phyloP scores from a whole-genome alignment of 495 filamentous ascomycete species.

The Halenospora varia region DNA sequence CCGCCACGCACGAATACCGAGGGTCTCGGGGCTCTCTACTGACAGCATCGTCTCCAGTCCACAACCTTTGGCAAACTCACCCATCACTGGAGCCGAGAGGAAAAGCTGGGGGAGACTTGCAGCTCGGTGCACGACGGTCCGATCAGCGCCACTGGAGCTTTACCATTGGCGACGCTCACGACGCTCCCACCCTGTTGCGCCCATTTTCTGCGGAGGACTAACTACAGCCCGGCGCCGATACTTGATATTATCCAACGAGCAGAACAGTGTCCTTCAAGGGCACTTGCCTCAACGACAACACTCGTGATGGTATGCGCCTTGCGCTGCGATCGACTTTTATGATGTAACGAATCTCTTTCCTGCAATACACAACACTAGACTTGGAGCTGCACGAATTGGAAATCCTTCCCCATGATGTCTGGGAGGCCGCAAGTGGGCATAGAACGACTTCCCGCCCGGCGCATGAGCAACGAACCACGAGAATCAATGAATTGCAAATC shows the following conservation, averaged over 20 bases:
- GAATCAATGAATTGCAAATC: conserved; percentile 95
- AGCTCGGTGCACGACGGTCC: conserved; percentile 10
- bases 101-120: neutral
- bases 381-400: neutral
- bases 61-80: neutral
- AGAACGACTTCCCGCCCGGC: conserved; percentile 68
- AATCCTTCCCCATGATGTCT: conserved; percentile 12
- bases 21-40: neutral
- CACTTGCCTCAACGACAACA: neutral
- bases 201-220: neutral
- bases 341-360: conserved; percentile 7
- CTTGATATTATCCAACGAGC: neutral
- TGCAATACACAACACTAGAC: neutral
- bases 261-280: neutral
- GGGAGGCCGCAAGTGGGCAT: conserved; percentile 75
- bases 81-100: neutral
- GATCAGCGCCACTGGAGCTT: neutral
- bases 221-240: neutral
- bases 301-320: conserved; percentile 7
- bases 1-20: neutral
- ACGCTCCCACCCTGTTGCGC: neutral
- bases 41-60: neutral
- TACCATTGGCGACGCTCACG: conserved; percentile 1
- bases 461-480: conserved; percentile 69
- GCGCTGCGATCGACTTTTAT: conserved; percentile 2